Evolutionary conservation across 148 eudicot genomes (phyloP).

Genomic region (Silene conica): DNA sequence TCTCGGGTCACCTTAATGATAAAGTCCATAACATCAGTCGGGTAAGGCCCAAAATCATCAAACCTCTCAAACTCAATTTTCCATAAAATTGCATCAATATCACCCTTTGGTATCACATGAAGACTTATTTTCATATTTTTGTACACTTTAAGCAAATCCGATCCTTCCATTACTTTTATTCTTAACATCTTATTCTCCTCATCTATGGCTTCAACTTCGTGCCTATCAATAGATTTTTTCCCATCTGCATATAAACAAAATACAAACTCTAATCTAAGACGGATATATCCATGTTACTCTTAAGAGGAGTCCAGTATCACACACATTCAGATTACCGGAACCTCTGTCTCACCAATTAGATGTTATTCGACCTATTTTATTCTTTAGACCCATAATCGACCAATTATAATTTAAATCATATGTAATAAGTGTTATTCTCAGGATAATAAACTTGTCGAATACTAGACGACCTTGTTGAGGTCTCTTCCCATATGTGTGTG

Average conservation of each 20-base stretch:
- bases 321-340: too few relatives aligned
- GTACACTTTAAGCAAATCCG: neutral
- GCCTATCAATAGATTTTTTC: neutral
- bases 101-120: constrained; percentile 1
- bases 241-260: constrained; percentile 10
- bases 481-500: too few relatives aligned
- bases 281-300: too few relatives aligned
- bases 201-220: constrained; percentile 9
- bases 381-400: too few relatives aligned
- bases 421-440: neutral
- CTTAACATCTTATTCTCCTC: constrained; percentile 14
- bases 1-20: neutral
- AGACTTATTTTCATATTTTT: neutral
- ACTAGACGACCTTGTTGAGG: too few relatives aligned
- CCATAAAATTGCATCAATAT: neutral
- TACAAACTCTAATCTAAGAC: too few relatives aligned
- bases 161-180: constrained; percentile 6
- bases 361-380: too few relatives aligned
- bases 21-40: constrained; percentile 10
- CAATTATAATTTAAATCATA: too few relatives aligned
- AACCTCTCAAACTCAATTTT: constrained; percentile 8
- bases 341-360: too few relatives aligned
- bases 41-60: constrained; percentile 17
- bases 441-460: neutral
- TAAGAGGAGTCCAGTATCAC: too few relatives aligned